Conservation (phyloP, 495 filamentous ascomycete species). For the Tricharina praecox region DNA sequence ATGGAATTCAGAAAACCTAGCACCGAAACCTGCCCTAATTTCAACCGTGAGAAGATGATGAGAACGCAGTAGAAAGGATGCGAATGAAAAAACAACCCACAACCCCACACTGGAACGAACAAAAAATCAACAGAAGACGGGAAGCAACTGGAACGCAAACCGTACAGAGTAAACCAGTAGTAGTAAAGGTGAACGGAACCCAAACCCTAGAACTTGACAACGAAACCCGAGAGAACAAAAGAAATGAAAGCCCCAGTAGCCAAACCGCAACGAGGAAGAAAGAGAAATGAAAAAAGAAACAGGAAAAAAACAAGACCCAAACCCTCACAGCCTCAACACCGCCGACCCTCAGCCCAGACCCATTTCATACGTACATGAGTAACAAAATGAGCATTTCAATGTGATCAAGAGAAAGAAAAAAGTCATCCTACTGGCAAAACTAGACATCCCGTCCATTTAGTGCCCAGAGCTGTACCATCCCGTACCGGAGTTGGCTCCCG, state of each 20-base stretch:
- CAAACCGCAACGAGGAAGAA: constrained; percentile 12
- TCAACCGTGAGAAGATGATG: constrained; percentile 18
- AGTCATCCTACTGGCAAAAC: no score
- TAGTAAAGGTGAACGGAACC: constrained; percentile 16
- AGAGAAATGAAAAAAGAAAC: constrained; percentile 16
- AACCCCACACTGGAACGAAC: constrained; percentile 14
- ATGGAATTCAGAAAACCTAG: constrained; percentile 10
- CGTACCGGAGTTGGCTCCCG: constrained; percentile 11
- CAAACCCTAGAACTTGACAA: constrained; percentile 11
- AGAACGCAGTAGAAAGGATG: constrained; percentile 13
- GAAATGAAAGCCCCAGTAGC: no score
- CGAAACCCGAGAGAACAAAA: constrained; percentile 3
- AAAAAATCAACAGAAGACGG: constrained; percentile 13
- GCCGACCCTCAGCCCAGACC: not conserved
- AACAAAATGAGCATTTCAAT: no score
- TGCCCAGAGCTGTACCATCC: constrained; percentile 6
- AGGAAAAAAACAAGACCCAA: constrained; percentile 12
- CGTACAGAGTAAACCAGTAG: constrained; percentile 15
- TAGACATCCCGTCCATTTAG: no score
- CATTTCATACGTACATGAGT: not conserved
- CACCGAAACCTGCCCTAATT: constrained; percentile 15
- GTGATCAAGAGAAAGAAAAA: no score
- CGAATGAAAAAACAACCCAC: constrained; percentile 2
- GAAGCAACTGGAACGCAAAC: constrained; percentile 22
- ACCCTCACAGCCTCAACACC: no score